phyloP scores from a whole-genome alignment of 2,329 filamentous ascomycete genomes.

The Ophiognomonia clavigignenti-juglandacearum region DNA sequence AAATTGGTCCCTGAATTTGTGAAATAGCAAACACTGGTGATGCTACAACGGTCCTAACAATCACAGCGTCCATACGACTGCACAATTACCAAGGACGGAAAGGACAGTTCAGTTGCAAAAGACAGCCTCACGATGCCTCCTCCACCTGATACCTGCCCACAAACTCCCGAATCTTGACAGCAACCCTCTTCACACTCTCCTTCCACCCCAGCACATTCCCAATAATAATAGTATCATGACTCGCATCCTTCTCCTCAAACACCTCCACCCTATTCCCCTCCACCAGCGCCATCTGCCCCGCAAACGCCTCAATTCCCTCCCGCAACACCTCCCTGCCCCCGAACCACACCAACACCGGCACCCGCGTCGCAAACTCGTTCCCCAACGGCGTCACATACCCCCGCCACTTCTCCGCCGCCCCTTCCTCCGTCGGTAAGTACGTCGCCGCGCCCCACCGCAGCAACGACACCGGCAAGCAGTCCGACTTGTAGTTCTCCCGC shows the following conservation, averaged over 20 bases:
- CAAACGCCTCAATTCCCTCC: background rate
- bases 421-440: constrained; percentile 20
- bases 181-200: constrained; percentile 23
- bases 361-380: background rate
- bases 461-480: constrained; percentile 34
- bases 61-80: background rate
- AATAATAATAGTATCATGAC: constrained; percentile 41
- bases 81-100: background rate
- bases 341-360: background rate
- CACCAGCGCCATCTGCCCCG: background rate
- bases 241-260: constrained; percentile 33
- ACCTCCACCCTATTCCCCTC: constrained; percentile 24
- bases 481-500: constrained; percentile 21
- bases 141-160: constrained; percentile 4
- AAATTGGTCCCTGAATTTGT: too few relatives aligned
- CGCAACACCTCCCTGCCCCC: background rate
- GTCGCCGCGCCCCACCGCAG: constrained; percentile 33
- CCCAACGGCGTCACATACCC: background rate
- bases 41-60: background rate
- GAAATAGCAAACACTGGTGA: background rate
- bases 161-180: constrained; percentile 20
- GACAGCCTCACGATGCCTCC: background rate
- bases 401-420: too few relatives aligned
- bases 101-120: background rate
- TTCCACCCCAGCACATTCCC: constrained; percentile 37